phyloP scores from a whole-genome alignment of 2,329 filamentous ascomycete genomes.

The Aureobasidium melanogenum region DNA sequence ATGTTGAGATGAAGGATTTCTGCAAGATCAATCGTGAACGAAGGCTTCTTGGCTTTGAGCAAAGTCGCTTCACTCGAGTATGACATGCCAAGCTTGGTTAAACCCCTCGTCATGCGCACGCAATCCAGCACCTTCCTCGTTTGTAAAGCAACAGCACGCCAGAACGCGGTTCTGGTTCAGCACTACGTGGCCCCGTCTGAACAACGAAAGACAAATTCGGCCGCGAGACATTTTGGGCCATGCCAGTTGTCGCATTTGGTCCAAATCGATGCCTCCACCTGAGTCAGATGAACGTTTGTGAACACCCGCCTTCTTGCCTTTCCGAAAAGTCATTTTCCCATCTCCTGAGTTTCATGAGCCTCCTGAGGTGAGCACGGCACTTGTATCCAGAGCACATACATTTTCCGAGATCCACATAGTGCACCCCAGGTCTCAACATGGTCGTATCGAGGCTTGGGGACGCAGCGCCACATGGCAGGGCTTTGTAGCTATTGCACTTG shows the following conservation, averaged over 20 bases:
- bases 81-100: not conserved
- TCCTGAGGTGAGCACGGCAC: not conserved
- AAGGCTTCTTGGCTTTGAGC: no score
- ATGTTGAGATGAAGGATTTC: no score
- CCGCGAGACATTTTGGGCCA: not conserved
- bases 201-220: not conserved
- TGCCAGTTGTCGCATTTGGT: not conserved
- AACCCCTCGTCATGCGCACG: not conserved
- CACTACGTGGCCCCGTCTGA: not conserved
- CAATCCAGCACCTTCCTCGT: not conserved
- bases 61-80: no score
- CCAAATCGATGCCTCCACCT: not conserved
- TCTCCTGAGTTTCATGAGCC: not conserved
- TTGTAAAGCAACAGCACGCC: not conserved
- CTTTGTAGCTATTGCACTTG: not conserved
- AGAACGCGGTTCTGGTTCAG: not conserved
- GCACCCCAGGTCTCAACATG: not conserved
- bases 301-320: not conserved
- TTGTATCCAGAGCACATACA: not conserved
- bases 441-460: not conserved
- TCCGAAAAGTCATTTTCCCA: not conserved
- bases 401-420: not conserved
- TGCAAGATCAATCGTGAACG: no score
- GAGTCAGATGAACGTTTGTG: not conserved
- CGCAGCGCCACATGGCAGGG: not conserved